These are phyloP conservation scores for Ampelomyces quisqualis DNA, from an alignment of 2,329 filamentous ascomycete species.

Conservation along the genomic window DNA sequence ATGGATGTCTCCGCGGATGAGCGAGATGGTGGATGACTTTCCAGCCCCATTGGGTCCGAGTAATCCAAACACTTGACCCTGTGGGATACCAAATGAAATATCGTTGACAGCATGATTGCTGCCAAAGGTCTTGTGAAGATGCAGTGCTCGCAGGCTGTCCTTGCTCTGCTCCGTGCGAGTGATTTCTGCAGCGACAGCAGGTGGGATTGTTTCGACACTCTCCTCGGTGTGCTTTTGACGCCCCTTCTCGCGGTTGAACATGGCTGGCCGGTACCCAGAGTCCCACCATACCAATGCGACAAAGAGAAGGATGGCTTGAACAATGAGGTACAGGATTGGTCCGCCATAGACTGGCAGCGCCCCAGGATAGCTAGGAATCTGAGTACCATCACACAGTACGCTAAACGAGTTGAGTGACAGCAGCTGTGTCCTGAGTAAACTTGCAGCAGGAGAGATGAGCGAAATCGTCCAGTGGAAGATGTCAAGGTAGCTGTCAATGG, in stretches of 20 bases:
- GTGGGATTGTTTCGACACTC: constrained; percentile 47
- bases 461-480: constrained; percentile 75
- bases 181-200: constrained; percentile 66
- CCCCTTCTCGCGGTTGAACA: constrained; percentile 45
- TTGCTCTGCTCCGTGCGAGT: constrained; percentile 60
- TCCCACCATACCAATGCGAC: constrained; percentile 76
- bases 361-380: constrained; percentile 67
- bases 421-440: constrained; percentile 71
- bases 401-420: constrained; percentile 82
- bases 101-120: constrained; percentile 78
- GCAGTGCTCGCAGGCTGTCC: constrained; percentile 74
- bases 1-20: constrained; percentile 84
- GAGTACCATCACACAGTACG: constrained; percentile 65
- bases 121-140: constrained; percentile 78
- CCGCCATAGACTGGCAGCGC: constrained; percentile 75
- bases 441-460: constrained; percentile 73
- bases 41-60: constrained; percentile 90
- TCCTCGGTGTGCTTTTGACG: constrained; percentile 46
- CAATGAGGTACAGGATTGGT: constrained; percentile 76
- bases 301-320: constrained; percentile 73
- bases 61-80: constrained; percentile 82
- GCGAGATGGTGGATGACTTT: constrained; percentile 84
- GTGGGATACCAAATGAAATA: constrained; percentile 76
- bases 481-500: constrained; percentile 66
- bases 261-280: constrained; percentile 63